phyloP scores from a whole-genome alignment of 2,329 filamentous ascomycete genomes.

The Xylaria sp. region DNA sequence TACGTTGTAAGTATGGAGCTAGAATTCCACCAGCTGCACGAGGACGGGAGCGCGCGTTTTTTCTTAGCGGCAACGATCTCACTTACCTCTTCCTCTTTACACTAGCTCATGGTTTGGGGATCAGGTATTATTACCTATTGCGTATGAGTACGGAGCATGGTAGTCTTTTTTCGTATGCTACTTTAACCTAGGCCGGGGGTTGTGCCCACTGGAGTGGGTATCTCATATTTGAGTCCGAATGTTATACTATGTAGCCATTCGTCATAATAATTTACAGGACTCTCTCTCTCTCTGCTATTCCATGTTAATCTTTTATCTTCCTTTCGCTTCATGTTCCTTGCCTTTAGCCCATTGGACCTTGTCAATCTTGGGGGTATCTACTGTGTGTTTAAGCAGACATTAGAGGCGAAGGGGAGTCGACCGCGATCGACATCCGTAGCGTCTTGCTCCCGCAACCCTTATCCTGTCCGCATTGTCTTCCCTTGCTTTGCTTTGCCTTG shows the following conservation, averaged over 20 bases:
- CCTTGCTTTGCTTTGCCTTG: conserved; percentile 6
- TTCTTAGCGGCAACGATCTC: neutral
- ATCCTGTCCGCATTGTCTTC: conserved; percentile 16
- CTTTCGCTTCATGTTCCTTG: conserved; percentile 21
- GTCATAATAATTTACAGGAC: conserved; percentile 26
- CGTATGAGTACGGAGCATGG: neutral
- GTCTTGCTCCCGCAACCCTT: neutral
- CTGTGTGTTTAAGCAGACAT: conserved; percentile 21
- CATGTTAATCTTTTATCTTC: conserved; percentile 6
- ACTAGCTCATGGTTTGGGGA: neutral
- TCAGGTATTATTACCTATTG: neutral
- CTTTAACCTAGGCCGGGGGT: conserved; percentile 19
- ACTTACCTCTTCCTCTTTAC: neutral
- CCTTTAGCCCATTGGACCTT: conserved; percentile 11
- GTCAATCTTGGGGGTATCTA: conserved; percentile 4
- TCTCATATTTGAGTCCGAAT: conserved; percentile 24
- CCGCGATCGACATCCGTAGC: conserved; percentile 23
- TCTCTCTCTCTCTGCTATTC: conserved; percentile 10
- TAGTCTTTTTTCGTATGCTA: neutral
- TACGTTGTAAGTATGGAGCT: too few relatives aligned
- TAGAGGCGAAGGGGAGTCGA: conserved; percentile 18
- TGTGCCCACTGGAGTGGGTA: conserved; percentile 30
- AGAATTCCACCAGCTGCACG: conserved; percentile 3
- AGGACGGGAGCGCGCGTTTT: neutral
- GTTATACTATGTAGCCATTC: conserved; percentile 19